Evolutionary conservation across 164 flowering plant species (phyloP).

Genomic region (Aristolochia contorta): DNA sequence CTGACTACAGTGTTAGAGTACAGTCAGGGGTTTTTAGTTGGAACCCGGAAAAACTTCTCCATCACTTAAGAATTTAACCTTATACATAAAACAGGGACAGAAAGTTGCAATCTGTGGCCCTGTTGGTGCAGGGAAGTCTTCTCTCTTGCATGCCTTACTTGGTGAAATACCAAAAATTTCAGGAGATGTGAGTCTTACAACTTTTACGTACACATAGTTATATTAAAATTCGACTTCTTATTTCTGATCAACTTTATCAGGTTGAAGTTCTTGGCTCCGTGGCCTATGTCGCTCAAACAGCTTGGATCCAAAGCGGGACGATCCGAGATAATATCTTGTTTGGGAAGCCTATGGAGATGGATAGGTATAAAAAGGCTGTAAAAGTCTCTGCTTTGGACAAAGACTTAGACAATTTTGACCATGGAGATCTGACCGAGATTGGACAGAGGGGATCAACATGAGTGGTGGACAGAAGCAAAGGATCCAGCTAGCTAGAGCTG

Average conservation of each 20-base stretch:
- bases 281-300: conserved; percentile 78
- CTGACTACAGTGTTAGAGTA: conserved; percentile 20
- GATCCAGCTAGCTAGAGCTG: conserved; percentile 89
- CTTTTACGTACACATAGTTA: neutral
- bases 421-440: conserved; percentile 91
- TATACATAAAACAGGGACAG: conserved; percentile 43
- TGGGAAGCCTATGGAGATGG: conserved; percentile 60
- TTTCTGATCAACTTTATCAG: conserved; percentile 17
- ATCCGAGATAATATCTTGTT: conserved; percentile 71
- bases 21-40: conserved; percentile 46
- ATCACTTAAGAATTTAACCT: conserved; percentile 31
- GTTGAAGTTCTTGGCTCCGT: conserved; percentile 52
- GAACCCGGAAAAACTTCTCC: conserved; percentile 30
- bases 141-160: conserved; percentile 60
- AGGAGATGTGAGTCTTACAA: conserved; percentile 55
- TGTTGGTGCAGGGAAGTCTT: conserved; percentile 94
- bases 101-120: conserved; percentile 81
- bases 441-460: conserved; percentile 84
- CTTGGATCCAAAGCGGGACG: conserved; percentile 94
- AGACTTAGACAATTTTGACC: conserved; percentile 49
- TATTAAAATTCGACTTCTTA: neutral
- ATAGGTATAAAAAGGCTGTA: conserved; percentile 47
- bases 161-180: conserved; percentile 72
- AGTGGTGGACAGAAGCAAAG: conserved; percentile 98
- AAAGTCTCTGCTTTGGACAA: conserved; percentile 72